Evolutionary conservation across 2,329 filamentous ascomycete species (phyloP).

Genomic region (Colletotrichum sp.): DNA sequence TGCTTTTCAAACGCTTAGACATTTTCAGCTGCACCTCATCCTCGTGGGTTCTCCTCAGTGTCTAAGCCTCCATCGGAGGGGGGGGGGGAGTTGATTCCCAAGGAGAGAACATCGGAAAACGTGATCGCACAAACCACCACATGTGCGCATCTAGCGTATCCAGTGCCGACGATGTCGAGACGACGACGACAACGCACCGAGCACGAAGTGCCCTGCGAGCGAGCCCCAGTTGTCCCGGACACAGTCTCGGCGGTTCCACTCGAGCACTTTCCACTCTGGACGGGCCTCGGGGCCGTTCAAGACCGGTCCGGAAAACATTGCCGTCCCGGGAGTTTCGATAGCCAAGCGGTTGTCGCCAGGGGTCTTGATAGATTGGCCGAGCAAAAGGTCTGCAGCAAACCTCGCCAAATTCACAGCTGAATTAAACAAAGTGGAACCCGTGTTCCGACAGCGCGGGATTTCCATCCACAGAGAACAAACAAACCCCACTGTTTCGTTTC

Average conservation of each 20-base stretch:
- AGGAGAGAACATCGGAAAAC: neutral
- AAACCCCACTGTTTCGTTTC: neutral
- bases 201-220: neutral
- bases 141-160: neutral
- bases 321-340: neutral
- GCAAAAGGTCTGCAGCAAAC: neutral
- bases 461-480: neutral
- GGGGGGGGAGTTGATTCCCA: neutral
- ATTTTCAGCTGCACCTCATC: neutral
- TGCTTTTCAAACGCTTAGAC: neutral
- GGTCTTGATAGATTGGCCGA: neutral
- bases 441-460: neutral
- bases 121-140: neutral
- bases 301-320: neutral
- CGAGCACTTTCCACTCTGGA: neutral
- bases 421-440: neutral
- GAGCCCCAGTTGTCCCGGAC: neutral
- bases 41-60: neutral
- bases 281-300: neutral
- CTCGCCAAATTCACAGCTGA: neutral
- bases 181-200: neutral
- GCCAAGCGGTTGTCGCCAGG: neutral
- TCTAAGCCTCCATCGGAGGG: neutral
- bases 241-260: neutral
- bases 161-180: neutral